Evolutionary conservation across 352 stramenopile species (phyloP), one percentile per base, ranked within the genome.

Genomic region (Pythium coloratum): DNA sequence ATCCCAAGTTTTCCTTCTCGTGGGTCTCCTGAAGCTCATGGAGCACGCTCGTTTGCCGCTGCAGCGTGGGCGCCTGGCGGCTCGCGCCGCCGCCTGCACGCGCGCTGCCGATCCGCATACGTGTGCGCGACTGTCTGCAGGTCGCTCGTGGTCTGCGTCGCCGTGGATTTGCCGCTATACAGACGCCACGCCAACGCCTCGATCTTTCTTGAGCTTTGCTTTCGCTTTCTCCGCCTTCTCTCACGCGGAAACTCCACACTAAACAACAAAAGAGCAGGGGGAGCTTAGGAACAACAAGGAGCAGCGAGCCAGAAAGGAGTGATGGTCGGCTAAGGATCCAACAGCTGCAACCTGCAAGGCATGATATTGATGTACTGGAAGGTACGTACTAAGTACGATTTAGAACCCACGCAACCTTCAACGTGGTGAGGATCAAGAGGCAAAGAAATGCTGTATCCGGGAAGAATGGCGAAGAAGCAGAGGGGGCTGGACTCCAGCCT

Each of bases 21-120:
- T 91, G 82, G 46, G 65, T 84, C 70, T 94, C 85, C 60, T 92
- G 84, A 24, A 92, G 66, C 62, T 94, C 86, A 60, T 92, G 77
- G 28, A 94, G 75, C 59, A 92, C 82, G 71, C 84, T 92, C n/a
- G 76, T 73, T 60, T 94, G 86, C 20, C 86, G 81, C 73, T 81
- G 59, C 14, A 83, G 73, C 26, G 56, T 54, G 33, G 70, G 64
- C 62, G 68, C 63, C 56, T 71, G 40, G 18, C 59, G 36, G 20
- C 28, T 62, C 20, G 18, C 33, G 51, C 54, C 44, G 26, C 36
- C 56, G 50, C 26, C 49, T 12, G 47, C 55, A 13, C 70, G 70
- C 56, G 69, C 63, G 55, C 65, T 77, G 64, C 68, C 77, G 59
- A 76, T 72, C 42, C 59, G 63, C 69, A 73, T 73, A 32, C 34